phyloP scores from a whole-genome alignment of 164 flowering plant species.

The Aristolochia fimbriata region DNA sequence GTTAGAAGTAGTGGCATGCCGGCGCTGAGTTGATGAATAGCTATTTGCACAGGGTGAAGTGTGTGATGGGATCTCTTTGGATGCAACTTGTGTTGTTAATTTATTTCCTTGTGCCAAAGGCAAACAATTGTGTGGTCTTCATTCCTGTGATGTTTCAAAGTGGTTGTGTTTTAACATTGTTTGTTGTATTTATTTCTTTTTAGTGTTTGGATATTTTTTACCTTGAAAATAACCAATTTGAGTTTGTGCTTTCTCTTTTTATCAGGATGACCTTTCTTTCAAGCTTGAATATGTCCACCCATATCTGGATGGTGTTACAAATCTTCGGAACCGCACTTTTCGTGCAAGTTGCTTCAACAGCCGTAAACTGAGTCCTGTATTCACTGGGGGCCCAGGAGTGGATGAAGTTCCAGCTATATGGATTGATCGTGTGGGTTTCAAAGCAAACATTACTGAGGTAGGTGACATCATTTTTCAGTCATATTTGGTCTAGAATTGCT shows the following conservation, averaged over 20 bases:
- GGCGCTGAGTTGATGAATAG: no score
- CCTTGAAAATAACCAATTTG: no score
- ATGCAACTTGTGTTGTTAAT: no score
- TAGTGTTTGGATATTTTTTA: no score
- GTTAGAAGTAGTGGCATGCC: no score
- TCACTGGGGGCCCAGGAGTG: constrained; percentile 96
- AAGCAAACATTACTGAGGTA: constrained; percentile 95
- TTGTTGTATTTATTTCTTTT: no score
- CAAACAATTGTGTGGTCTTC: no score
- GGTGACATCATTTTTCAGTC: constrained; percentile 1
- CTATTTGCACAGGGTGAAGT: no score
- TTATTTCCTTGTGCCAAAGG: no score
- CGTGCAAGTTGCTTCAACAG: constrained; percentile 88
- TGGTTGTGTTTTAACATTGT: no score
- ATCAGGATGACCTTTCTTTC: constrained; percentile 94
- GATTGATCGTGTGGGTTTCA: constrained; percentile 93
- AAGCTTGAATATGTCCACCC: constrained; percentile 98
- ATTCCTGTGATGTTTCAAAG: no score
- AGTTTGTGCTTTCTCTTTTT: neutral
- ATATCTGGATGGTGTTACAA: constrained; percentile 72
- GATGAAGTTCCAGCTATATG: constrained; percentile 99
- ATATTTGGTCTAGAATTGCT: neutral
- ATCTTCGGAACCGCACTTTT: constrained; percentile 79
- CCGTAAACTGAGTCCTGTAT: constrained; percentile 93
- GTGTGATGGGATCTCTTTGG: no score